Base-by-base conservation (phyloP, 2,329 filamentous ascomycete genomes). In the Alternaria postmessia region DNA sequence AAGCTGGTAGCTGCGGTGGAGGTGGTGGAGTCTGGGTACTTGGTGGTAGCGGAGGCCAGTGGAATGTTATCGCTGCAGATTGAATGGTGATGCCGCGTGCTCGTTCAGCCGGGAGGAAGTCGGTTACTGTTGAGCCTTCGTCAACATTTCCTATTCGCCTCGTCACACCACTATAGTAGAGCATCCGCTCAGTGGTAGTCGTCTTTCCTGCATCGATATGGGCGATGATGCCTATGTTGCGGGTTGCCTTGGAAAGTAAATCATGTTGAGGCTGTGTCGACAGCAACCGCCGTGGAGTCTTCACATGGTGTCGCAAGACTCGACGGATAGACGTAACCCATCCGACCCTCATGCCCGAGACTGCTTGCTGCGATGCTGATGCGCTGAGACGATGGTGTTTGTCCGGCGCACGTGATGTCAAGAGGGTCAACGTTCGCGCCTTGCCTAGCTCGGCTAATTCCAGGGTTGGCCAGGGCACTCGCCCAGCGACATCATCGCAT, bases 161-260 rank as follows among this genome's bases (percentile, higher is more conserved):
- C 9, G 94, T 96, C 63, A 94, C 89, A 49, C 95, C 94, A 76
- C 93, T 96, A 74, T 97, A 97, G 76, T 93, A 98, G 73, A 99
- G 90, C 94, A 98, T 98, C 59, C 95, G 93, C 87, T 99, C 95
- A 4, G 95, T 98, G 0, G 95, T 99, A 0, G 95, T 98, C 1
- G 95, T 99, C 84, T 99, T 99, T 8, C 95, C 95, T 57, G 95
- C 95, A 88, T 98, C 95, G 66, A 99, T 97, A 79, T 99, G 95
- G 61, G 95, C 95, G 78, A 99, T 97, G 69, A 99, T 98, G 63
- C 95, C 95, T 76, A 99, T 97, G 75, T 99, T 99, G 69, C 94
- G 87, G 52, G 94, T 95, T 51, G 93, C 94, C 70, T 87, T 87
- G 39, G 87, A 83, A 18, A 88, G 81, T 62, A 63, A 56, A 51